Base-by-base conservation (phyloP, 345 rosid genomes). In the Citrus sinensis region DNA sequence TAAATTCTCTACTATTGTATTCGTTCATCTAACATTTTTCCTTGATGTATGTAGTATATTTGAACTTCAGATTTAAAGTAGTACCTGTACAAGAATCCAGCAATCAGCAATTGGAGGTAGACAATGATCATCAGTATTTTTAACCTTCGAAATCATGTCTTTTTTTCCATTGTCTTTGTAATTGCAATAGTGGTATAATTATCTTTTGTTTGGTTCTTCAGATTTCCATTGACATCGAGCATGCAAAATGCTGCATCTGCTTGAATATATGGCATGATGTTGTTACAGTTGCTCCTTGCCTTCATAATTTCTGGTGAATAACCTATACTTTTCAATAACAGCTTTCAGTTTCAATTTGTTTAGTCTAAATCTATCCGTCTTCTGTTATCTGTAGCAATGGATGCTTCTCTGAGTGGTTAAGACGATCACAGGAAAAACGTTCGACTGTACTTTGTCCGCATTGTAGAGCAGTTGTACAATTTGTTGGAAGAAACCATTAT, bases 371-470 rank as follows among this genome's bases (percentile, higher is more conserved):
- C 76, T 75, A 63, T 19, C 65, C 85, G 76, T 71, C 77, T 76
- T 79, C n/a, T 84, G 68, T 76, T 55, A 55, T 80, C 63, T 81
- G 68, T 89, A 95, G 99, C 83, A 95, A 95, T 79, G 99, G 99
- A 63, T 95, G 99, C 85, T 92, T 95, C 87, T 95, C 97, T 6
- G 97, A 93, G 84, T 95, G 98, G 99, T 82, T 95, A 82, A 88
- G 87, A 87, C 90, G 93, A 86, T 91, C 96, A 19, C 87, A 92
- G 82, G 87, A 83, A 56, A 95, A 83, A 82, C 94, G 78, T 86
- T 51, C 87, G 27, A 85, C 54, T 70, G 96, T 95, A 25, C 82
- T 93, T 19, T 95, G 99, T 83, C 99, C 99, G 66, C 94, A 93
- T 58, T 95, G 99, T 82, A 88, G 99, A 87, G 96, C 92, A 80